A percentile compares a stretch with the other conserved stretches of the same genome.
These are phyloP conservation scores for Inga laurina DNA, from an alignment of 306 rosid genomes.

Conservation along the genomic window DNA sequence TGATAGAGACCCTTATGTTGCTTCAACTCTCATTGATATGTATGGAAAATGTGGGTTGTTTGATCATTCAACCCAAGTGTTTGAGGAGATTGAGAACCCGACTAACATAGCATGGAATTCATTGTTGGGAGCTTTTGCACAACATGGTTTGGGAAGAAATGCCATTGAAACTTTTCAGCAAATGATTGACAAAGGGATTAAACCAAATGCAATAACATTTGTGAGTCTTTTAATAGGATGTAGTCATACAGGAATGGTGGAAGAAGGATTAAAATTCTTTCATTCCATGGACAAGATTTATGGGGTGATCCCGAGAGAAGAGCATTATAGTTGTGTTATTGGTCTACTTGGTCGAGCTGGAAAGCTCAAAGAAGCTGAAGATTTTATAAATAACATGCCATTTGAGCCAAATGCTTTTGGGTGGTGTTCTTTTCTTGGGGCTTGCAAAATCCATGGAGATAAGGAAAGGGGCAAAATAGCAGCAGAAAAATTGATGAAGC, in stretches of 20 bases:
- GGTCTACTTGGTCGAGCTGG: conserved; percentile 60
- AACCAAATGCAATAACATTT: conserved; percentile 56
- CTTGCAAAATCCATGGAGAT: conserved; percentile 54
- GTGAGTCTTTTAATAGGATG: conserved; percentile 55
- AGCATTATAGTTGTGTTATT: conserved; percentile 56
- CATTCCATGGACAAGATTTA: conserved; percentile 50
- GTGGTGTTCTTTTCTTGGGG: conserved; percentile 65
- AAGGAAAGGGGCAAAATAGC: conserved; percentile 54
- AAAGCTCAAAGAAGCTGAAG: conserved; percentile 53
- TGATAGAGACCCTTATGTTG: conserved; percentile 48
- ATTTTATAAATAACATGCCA: conserved; percentile 54
- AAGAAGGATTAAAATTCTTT: conserved; percentile 53
- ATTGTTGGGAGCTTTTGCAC: conserved; percentile 48
- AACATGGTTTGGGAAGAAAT: conserved; percentile 59
- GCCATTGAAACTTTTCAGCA: conserved; percentile 35
- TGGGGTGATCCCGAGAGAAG: conserved; percentile 53
- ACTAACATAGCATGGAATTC: conserved; percentile 54
- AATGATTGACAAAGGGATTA: conserved; percentile 45
- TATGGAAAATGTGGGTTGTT: conserved; percentile 61
- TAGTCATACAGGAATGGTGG: conserved; percentile 57
- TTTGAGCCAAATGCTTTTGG: conserved; percentile 62
- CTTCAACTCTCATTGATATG: conserved; percentile 57
- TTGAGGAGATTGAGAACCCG: conserved; percentile 42
- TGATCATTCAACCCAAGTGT: conserved; percentile 46
- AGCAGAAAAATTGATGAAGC: conserved; percentile 50